Evolutionary conservation across 108 stramenopile species (phyloP).

Genomic region (Nitzschia palea): DNA sequence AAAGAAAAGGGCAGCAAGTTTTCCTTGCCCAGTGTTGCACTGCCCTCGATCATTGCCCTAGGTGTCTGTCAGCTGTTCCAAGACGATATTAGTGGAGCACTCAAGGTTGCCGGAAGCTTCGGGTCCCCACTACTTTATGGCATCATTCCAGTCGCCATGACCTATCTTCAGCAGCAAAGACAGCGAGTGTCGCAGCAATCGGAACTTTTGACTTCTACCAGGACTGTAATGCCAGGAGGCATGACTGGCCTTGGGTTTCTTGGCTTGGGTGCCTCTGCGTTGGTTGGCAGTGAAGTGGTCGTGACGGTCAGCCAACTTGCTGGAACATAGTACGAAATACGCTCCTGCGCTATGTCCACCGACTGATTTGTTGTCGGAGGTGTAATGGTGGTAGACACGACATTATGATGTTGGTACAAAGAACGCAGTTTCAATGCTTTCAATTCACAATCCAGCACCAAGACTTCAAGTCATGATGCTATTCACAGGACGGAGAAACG

Average conservation of each 20-base stretch:
- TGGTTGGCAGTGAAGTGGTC: slow-evolving; percentile 17
- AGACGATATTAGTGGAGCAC: slow-evolving; percentile 22
- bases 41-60: slow-evolving; percentile 9
- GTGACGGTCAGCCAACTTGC: neutral
- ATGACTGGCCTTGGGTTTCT: slow-evolving; percentile 11
- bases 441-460: too few relatives aligned
- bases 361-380: too few relatives aligned
- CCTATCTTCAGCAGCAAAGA: slow-evolving; percentile 16
- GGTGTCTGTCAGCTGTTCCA: slow-evolving; percentile 9
- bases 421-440: too few relatives aligned
- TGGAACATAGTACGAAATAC: neutral
- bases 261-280: slow-evolving; percentile 1
- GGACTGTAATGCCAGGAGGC: slow-evolving; percentile 13
- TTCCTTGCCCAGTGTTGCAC: slow-evolving; percentile 17
- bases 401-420: too few relatives aligned
- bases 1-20: slow-evolving; percentile 7
- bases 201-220: slow-evolving; percentile 42
- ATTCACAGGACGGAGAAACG: too few relatives aligned
- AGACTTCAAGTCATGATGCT: too few relatives aligned
- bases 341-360: too few relatives aligned
- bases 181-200: slow-evolving; percentile 19
- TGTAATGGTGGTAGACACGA: too few relatives aligned
- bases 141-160: slow-evolving; percentile 46
- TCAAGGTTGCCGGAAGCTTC: slow-evolving; percentile 47
- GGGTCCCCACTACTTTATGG: slow-evolving; percentile 58